Evolutionary conservation across 2,329 filamentous ascomycete genomes (phyloP), one percentile per base, ranked within the genome.

Genomic region (Penicillium corylophilum): DNA sequence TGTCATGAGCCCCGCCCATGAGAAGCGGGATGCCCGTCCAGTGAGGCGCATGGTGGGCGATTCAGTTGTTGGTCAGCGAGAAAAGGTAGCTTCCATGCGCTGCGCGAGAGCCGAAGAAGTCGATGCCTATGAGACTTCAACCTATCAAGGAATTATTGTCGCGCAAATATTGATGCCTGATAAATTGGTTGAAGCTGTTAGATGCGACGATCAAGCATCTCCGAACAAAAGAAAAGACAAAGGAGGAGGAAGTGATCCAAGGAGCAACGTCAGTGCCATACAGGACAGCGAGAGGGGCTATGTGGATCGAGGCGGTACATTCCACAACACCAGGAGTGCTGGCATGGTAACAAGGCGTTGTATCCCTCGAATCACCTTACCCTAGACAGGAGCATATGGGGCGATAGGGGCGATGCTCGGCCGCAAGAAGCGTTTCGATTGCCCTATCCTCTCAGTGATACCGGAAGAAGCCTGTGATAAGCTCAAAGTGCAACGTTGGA

Each of bases 271-370:
- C 46, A 50, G 33, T 13, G 15, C 36, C n/a, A 50, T 24, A 33
- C 39, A 43, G 8, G 26, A 20, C 18, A 15, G 15, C 10, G 28
- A 48, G 46, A 53, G 46, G 45, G 48, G 39, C 29, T 43, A 42
- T 41, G 51, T 53, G 55, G 48, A 53, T 49, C 29, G 15, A 22
- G 40, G n/a, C 12, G 36, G 33, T 47, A 57, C 61, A 63, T 63
- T 63, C 61, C 61, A 57, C 24, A 45, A 46, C 29, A 46, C 47
- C 22, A 55, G 54, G 53, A 56, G 47, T 52, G 51, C 56, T 61
- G 61, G 61, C 53, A 63, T 63, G 61, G 60, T 60, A 62, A 63
- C 61, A 63, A 53, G 54, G 56, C 47, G 45, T 51, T 51, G 13
- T 39, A 54, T 52, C 53, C 53, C 56, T 59, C 49, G 49, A 53